Evolutionary conservation across 176 grass and related monocot species (phyloP).

Genomic region (Secale cereale): DNA sequence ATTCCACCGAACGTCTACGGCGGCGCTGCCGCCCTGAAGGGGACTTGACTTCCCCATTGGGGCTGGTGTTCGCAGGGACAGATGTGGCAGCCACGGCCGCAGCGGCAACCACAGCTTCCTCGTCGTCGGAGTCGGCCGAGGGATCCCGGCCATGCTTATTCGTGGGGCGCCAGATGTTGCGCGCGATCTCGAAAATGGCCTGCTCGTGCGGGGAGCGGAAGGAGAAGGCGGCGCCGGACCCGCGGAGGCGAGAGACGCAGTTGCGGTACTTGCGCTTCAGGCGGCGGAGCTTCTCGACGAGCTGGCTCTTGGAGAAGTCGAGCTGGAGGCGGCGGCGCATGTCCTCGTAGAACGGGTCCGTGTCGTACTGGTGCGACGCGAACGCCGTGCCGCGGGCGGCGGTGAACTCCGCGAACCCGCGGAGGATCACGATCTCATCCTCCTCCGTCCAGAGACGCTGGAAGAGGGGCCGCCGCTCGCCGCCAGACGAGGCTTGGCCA

Average conservation of each 20-base stretch:
- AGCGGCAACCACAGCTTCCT: constrained; percentile 15
- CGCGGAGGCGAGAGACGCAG: constrained; percentile 70
- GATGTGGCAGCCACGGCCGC: neutral
- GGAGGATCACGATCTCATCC: constrained; percentile 88
- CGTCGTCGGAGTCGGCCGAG: constrained; percentile 37
- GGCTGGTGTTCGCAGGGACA: constrained; percentile 22
- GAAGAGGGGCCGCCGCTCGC: constrained; percentile 71
- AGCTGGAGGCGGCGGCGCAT: constrained; percentile 81
- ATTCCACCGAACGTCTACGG: constrained; percentile 25
- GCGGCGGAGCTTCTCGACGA: constrained; percentile 94
- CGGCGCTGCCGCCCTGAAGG: constrained; percentile 39
- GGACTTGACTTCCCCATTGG: constrained; percentile 43
- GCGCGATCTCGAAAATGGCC: constrained; percentile 84
- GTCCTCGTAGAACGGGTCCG: constrained; percentile 95
- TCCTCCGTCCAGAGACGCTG: constrained; percentile 99
- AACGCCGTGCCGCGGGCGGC: constrained; percentile 83
- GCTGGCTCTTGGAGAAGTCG: constrained; percentile 97
- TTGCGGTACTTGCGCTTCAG: constrained; percentile 99
- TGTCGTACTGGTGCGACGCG: constrained; percentile 98
- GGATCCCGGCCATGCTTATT: constrained; percentile 58
- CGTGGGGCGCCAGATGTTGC: constrained; percentile 79
- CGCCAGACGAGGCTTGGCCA: constrained; percentile 30
- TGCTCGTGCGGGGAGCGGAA: constrained; percentile 84
- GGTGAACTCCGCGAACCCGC: constrained; percentile 90
- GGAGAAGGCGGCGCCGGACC: constrained; percentile 52